Evolutionary conservation across 2,329 filamentous ascomycete genomes (phyloP).

Genomic region (Pyrenochaeta sp.): DNA sequence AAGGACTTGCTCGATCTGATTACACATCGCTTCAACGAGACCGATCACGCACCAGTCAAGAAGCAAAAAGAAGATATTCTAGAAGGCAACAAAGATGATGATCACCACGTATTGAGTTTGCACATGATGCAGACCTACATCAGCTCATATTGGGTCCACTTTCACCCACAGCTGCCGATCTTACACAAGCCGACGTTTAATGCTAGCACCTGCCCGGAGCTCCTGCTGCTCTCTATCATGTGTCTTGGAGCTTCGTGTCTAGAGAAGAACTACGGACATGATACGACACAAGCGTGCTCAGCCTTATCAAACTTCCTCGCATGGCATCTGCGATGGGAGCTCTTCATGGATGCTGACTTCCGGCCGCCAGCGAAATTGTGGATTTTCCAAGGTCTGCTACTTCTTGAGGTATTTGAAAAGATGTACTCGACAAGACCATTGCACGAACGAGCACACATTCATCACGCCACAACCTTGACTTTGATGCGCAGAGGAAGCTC

Average conservation of each 20-base stretch:
- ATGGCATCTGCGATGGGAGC: constrained; percentile 93
- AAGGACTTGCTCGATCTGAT: constrained; percentile 85
- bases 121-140: constrained; percentile 95
- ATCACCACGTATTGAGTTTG: constrained; percentile 74
- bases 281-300: constrained; percentile 77
- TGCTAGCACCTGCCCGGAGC: constrained; percentile 82
- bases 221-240: constrained; percentile 88
- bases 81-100: constrained; percentile 74
- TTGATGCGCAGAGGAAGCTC: constrained; percentile 94
- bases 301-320: constrained; percentile 88
- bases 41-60: constrained; percentile 74
- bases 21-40: constrained; percentile 80
- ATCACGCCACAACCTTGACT: constrained; percentile 93
- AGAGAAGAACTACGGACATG: constrained; percentile 79
- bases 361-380: constrained; percentile 91
- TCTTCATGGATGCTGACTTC: constrained; percentile 91
- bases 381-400: constrained; percentile 89
- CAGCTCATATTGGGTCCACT: constrained; percentile 90
- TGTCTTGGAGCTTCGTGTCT: constrained; percentile 89
- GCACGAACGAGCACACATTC: constrained; percentile 94
- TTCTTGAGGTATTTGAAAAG: constrained; percentile 95
- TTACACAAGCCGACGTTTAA: constrained; percentile 93
- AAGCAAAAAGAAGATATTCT: constrained; percentile 79
- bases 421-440: constrained; percentile 93
- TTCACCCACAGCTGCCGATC: constrained; percentile 93